Evolutionary conservation across 2,329 filamentous ascomycete species (phyloP).

Genomic region (Neofusicoccum cordaticola): DNA sequence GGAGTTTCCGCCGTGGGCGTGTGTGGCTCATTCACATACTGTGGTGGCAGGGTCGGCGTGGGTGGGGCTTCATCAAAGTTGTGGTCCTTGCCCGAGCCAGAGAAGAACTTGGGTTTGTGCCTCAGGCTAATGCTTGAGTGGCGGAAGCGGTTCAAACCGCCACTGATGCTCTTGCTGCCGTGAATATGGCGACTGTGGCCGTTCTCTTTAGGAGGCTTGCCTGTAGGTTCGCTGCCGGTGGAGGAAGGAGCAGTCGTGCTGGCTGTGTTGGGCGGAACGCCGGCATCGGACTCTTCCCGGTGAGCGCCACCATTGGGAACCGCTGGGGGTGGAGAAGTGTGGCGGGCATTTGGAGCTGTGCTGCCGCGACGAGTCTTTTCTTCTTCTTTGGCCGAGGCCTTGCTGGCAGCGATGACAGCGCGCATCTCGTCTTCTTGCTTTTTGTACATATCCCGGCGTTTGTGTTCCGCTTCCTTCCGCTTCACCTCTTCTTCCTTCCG

Average conservation of each 20-base stretch:
- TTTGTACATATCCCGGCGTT: slow-evolving; percentile 55
- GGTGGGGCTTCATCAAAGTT: slow-evolving; percentile 24
- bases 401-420: slow-evolving; percentile 65
- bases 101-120: slow-evolving; percentile 69
- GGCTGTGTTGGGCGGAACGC: slow-evolving; percentile 4
- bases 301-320: background rate
- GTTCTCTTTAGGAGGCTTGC: slow-evolving; percentile 24
- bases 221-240: background rate
- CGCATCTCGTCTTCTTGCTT: slow-evolving; percentile 63
- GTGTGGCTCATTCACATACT: slow-evolving; percentile 1
- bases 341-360: background rate
- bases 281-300: background rate
- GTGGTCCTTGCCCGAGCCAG: slow-evolving; percentile 39
- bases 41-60: slow-evolving; percentile 22
- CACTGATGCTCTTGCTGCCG: slow-evolving; percentile 29
- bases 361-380: slow-evolving; percentile 24
- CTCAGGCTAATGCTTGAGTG: slow-evolving; percentile 76
- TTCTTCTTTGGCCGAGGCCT: slow-evolving; percentile 49
- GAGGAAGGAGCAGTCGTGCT: slow-evolving; percentile 5
- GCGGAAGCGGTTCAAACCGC: slow-evolving; percentile 63
- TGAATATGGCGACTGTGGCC: slow-evolving; percentile 10
- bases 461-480: slow-evolving; percentile 30
- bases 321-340: background rate
- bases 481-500: slow-evolving; percentile 46
- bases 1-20: background rate